Conservation (phyloP, 495 filamentous ascomycete genomes). For the Aeminium ludgeri region DNA sequence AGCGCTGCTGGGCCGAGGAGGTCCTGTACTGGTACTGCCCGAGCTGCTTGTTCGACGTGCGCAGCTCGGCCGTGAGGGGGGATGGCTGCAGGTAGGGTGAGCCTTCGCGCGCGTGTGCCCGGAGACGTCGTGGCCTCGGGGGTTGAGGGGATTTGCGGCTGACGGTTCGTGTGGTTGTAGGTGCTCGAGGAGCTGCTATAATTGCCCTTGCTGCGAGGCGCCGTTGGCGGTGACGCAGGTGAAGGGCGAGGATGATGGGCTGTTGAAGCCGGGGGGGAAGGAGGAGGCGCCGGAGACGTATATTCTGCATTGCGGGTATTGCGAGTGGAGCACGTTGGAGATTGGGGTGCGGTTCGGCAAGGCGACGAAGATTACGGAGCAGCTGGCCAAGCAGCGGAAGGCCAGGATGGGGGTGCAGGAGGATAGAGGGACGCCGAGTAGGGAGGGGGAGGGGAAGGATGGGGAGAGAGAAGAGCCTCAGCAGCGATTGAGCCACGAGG, state of each 20-base stretch:
- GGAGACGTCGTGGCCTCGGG: too few relatives aligned
- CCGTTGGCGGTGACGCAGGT: constrained; percentile 47
- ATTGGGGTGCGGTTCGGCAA: constrained; percentile 84
- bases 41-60: constrained; percentile 89
- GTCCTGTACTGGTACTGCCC: constrained; percentile 89
- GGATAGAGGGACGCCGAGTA: neutral
- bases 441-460: too few relatives aligned
- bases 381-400: constrained; percentile 39
- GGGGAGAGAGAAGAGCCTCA: too few relatives aligned
- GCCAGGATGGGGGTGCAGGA: constrained; percentile 3
- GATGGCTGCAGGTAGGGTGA: constrained; percentile 69
- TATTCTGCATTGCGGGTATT: constrained; percentile 72
- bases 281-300: constrained; percentile 33
- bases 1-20: constrained; percentile 79
- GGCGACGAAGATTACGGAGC: constrained; percentile 63
- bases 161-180: too few relatives aligned
- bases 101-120: neutral
- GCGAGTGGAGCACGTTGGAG: constrained; percentile 77
- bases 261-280: constrained; percentile 1
- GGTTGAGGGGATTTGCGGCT: too few relatives aligned
- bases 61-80: constrained; percentile 70
- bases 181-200: constrained; percentile 86
- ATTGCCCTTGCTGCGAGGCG: constrained; percentile 78
- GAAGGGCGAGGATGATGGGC: neutral
- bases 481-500: constrained; percentile 14